Conservation (phyloP, 306 rosid species). For the Pterocarpus santalinus region DNA sequence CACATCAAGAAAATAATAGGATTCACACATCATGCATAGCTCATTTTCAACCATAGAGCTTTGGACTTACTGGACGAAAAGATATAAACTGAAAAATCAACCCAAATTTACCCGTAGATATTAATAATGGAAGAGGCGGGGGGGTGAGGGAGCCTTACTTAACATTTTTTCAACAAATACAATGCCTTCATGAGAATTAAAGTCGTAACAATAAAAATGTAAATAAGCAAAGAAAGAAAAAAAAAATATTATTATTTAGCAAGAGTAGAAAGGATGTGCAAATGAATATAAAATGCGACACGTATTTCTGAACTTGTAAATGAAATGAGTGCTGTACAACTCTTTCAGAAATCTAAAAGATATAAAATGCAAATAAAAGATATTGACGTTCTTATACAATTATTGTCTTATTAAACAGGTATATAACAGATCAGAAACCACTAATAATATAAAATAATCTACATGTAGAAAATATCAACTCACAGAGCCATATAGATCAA, state of each 20-base stretch:
- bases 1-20: not conserved
- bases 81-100: constrained; percentile 10
- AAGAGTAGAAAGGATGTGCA: not conserved
- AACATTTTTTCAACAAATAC: constrained; percentile 9
- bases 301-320: not conserved
- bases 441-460: constrained; percentile 13
- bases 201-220: not conserved
- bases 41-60: constrained; percentile 1
- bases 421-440: constrained; percentile 29
- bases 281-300: constrained; percentile 4
- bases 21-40: not conserved
- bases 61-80: not conserved
- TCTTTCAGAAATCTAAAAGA: constrained; percentile 11
- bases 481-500: not conserved
- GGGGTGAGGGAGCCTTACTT: not conserved
- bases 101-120: not conserved
- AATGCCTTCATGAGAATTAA: not conserved
- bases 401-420: not conserved
- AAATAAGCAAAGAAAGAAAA: not conserved
- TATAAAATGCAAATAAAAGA: constrained; percentile 21
- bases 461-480: not conserved
- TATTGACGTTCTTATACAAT: constrained; percentile 8
- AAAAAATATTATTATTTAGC: not conserved
- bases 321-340: not conserved
- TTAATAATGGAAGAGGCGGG: not conserved